A percentile compares a stretch with the other conserved stretches of the same genome.
Evolutionary conservation across 371 early-diverging fungal species (phyloP).

Genomic region (Mucor velutinosus): DNA sequence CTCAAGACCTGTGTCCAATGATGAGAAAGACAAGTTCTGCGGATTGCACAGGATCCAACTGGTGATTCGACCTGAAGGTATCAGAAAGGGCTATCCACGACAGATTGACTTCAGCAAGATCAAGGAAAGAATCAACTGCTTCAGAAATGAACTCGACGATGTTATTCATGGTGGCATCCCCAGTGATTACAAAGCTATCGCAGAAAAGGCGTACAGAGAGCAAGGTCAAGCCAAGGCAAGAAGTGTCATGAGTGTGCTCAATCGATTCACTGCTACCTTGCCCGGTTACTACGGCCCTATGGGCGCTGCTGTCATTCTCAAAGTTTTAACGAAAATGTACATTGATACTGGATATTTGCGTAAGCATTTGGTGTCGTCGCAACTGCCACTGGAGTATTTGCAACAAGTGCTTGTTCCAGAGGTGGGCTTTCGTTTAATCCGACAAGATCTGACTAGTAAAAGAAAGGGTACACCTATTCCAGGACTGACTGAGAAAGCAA

Average conservation of each 20-base stretch:
- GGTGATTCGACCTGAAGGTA: slow-evolving; percentile 47
- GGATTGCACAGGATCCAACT: slow-evolving; percentile 52
- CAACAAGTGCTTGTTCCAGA: slow-evolving; percentile 65
- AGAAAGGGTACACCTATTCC: not conserved
- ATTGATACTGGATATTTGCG: slow-evolving; percentile 35
- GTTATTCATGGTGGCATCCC: slow-evolving; percentile 33
- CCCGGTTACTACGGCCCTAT: slow-evolving; percentile 67
- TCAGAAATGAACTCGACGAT: slow-evolving; percentile 32
- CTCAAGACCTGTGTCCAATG: not conserved
- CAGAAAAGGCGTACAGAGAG: slow-evolving; percentile 39
- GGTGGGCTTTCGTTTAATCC: slow-evolving; percentile 49
- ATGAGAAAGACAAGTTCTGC: slow-evolving; percentile 46
- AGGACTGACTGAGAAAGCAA: slow-evolving; percentile 12
- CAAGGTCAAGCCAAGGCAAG: slow-evolving; percentile 52
- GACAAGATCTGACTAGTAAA: slow-evolving; percentile 30
- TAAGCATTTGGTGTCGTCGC: slow-evolving; percentile 35
- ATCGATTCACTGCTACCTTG: slow-evolving; percentile 41
- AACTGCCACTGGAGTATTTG: slow-evolving; percentile 53
- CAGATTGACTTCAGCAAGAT: slow-evolving; percentile 47
- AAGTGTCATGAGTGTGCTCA: slow-evolving; percentile 42
- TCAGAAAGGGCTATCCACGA: slow-evolving; percentile 38
- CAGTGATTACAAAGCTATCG: slow-evolving; percentile 41
- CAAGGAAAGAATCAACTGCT: slow-evolving; percentile 25
- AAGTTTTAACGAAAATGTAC: slow-evolving; percentile 34
- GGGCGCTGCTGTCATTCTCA: slow-evolving; percentile 41